Evolutionary conservation across 192 early-diverging fungal genomes (phyloP).

Genomic region (Thoreauomyces humboldtii): DNA sequence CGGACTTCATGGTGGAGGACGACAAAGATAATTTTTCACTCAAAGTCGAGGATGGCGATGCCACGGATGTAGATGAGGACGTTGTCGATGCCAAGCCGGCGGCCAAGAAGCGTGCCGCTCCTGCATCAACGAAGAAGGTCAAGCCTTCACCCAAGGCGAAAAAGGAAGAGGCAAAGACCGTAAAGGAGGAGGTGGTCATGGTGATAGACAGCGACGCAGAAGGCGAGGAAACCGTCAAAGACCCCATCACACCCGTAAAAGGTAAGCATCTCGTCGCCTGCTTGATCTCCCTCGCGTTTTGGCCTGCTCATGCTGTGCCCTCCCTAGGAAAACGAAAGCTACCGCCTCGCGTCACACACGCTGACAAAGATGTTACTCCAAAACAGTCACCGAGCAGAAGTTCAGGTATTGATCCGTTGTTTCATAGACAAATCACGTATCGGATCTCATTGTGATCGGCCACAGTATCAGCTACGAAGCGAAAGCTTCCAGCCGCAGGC

Average conservation of each 20-base stretch:
- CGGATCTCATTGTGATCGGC: background rate
- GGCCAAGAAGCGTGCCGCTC: background rate
- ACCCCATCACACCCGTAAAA: background rate
- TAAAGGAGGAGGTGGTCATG: background rate
- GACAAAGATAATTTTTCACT: background rate
- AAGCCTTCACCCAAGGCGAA: background rate
- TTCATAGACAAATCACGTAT: background rate
- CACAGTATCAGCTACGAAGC: background rate
- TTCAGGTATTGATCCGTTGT: too few species aligned
- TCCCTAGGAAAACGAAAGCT: background rate
- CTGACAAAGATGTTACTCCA: background rate
- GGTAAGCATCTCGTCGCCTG: background rate
- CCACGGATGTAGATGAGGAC: background rate
- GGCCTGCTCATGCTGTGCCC: background rate
- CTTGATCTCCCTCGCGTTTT: background rate
- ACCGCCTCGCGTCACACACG: background rate
- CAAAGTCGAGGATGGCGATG: background rate
- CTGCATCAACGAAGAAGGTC: background rate
- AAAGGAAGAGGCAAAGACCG: background rate
- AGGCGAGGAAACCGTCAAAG: background rate
- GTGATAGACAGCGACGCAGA: background rate
- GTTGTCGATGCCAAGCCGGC: background rate
- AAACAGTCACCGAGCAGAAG: background rate
- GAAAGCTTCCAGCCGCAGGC: slow-evolving; percentile 6
- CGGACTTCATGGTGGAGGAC: too few species aligned